Evolutionary conservation across 306 rosid species (phyloP).

Genomic region (Pyrus communis): DNA sequence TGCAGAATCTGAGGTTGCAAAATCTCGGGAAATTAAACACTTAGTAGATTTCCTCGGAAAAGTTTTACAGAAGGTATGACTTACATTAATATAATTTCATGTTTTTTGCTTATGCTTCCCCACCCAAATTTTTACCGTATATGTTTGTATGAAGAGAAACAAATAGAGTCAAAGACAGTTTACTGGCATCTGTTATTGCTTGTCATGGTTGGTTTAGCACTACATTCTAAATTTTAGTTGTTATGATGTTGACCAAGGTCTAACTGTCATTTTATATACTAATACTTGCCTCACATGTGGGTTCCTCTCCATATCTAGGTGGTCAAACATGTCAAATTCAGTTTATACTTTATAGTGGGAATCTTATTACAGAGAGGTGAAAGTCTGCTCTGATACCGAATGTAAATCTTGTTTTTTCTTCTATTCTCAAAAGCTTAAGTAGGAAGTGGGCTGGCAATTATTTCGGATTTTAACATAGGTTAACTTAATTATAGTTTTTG

Average conservation of each 20-base stretch:
- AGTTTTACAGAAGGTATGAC: slow-evolving; percentile 67
- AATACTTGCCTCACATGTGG: neutral
- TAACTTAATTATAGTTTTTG: neutral
- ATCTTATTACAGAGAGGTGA: too few species aligned
- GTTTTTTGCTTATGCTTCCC: neutral
- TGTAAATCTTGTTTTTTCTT: too few species aligned
- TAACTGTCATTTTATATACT: neutral
- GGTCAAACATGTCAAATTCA: neutral
- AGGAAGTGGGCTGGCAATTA: too few species aligned
- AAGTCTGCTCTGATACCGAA: too few species aligned
- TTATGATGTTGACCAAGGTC: neutral
- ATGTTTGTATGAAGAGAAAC: neutral
- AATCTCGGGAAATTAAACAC: slow-evolving; percentile 55
- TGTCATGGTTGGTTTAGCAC: too few species aligned
- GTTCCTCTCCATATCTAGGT: neutral
- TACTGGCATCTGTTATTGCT: neutral
- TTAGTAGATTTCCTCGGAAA: slow-evolving; percentile 60
- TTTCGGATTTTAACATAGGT: neutral
- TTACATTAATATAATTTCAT: neutral
- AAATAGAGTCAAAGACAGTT: neutral
- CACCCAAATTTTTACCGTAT: neutral
- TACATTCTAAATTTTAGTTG: neutral
- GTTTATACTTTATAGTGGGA: neutral
- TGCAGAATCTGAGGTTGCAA: slow-evolving; percentile 30
- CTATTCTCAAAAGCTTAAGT: too few species aligned